Evolutionary conservation across 306 rosid genomes (phyloP).

Genomic region (Trichosanthes truncata): DNA sequence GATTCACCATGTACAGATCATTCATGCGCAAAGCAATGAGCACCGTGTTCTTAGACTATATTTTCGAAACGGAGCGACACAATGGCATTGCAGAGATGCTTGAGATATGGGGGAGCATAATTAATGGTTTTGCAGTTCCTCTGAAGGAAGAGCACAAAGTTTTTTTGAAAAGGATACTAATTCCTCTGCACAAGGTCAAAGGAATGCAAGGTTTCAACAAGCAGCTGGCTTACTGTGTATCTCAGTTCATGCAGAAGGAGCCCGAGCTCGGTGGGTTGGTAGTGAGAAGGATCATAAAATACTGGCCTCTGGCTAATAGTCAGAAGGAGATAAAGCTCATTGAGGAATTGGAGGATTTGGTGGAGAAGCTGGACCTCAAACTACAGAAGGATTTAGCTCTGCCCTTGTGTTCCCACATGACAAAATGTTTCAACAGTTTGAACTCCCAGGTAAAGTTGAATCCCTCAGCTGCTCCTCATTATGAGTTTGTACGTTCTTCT

Average conservation of each 20-base stretch:
- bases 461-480: background rate
- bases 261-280: conserved; percentile 74
- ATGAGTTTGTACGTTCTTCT: background rate
- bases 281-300: conserved; percentile 63
- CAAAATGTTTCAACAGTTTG: conserved; percentile 67
- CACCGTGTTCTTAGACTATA: conserved; percentile 47
- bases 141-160: conserved; percentile 81
- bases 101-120: conserved; percentile 88
- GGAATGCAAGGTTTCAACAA: conserved; percentile 57
- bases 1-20: conserved; percentile 37
- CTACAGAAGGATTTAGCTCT: conserved; percentile 67
- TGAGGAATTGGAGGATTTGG: conserved; percentile 76
- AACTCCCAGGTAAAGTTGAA: conserved; percentile 54
- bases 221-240: conserved; percentile 69
- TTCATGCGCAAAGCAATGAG: conserved; percentile 76
- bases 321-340: conserved; percentile 66
- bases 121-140: conserved; percentile 76
- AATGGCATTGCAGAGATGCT: conserved; percentile 71
- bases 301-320: conserved; percentile 75
- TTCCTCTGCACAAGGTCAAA: conserved; percentile 72
- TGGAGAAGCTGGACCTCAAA: conserved; percentile 62
- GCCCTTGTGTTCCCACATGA: conserved; percentile 54
- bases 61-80: conserved; percentile 54
- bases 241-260: conserved; percentile 86
- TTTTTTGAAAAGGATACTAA: conserved; percentile 69